Evolutionary conservation across 306 rosid species (phyloP), one percentile per base, ranked within the genome.

Genomic region (Canavalia gladiata): DNA sequence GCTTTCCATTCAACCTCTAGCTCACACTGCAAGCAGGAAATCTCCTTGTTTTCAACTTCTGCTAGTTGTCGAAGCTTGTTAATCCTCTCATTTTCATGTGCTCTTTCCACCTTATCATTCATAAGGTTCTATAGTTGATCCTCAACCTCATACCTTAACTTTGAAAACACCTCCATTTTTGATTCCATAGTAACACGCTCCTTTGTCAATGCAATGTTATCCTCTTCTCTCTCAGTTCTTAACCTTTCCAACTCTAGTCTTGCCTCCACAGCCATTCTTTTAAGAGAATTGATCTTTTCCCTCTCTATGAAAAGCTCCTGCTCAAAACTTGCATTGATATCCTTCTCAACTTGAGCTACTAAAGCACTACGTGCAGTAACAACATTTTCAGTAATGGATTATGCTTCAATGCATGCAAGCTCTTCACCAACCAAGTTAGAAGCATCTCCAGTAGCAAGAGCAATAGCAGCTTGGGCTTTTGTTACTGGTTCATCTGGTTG

Each of bases 331-430:
- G 97, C 97, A 69, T 93, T 93, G 46, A 96, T 79, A 77, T 96
- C 97, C 85, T 85, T 90, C 91, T 96, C 99, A 80, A 93, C 99
- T 85, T 96, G 88, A 67, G 98, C 98, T 31, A 96, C 91, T 82
- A 96, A 87, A 75, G 98, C 99, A 87, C 77, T 92, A 78, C 93
- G 99, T 7, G 93, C 97, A 77, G 97, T 89, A 62, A 96, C 99
- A 68, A 90, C 99, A 68, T 93, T 96, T 85, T 93, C 99, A 52
- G 99, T 98, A 78, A 92, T 82, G 58, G 94, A 85, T 84, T 96
- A 98, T 52, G 99, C 98, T 89, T 96, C 98, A 65, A 96, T 96
- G 76, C 98, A 97, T 73, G 98, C 91, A 84, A 96, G 97, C 88
- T 96, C 99, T 87, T 96, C 99, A 41, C 91, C 87, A 59, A 96